Conservation (phyloP, 345 rosid genomes). For the Eucalyptus rudis region DNA sequence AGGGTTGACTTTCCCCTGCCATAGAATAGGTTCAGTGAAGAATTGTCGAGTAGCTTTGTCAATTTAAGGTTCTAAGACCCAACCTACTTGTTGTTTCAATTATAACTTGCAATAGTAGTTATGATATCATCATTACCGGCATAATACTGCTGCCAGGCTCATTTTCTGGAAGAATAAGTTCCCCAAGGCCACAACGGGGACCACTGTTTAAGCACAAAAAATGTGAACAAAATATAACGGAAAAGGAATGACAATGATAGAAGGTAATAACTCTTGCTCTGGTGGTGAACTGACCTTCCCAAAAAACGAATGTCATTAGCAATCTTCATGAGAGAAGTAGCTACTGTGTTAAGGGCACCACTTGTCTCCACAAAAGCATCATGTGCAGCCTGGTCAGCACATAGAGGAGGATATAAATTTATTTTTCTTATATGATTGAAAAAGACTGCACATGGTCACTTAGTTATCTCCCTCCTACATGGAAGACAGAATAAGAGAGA, state of each 20-base stretch:
- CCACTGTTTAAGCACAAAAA: constrained; percentile 41
- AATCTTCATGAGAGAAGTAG: constrained; percentile 81
- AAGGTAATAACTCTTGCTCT: background rate
- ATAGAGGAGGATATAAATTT: background rate
- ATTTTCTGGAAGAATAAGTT: constrained; percentile 96
- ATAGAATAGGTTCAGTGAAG: constrained; percentile 3
- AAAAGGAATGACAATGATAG: background rate
- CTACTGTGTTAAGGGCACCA: constrained; percentile 79
- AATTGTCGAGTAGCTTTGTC: background rate
- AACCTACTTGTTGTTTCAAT: background rate
- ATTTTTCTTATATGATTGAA: background rate
- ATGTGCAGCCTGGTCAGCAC: constrained; percentile 69
- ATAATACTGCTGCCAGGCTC: constrained; percentile 99
- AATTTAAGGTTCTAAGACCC: too few relatives aligned
- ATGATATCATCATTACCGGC: constrained; percentile 47
- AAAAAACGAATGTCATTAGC: constrained; percentile 85
- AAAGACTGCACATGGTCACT: background rate
- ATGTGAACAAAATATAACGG: constrained; percentile 1
- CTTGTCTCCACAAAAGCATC: constrained; percentile 97
- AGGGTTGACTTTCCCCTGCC: constrained; percentile 97
- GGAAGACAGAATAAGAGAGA: background rate
- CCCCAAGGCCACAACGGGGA: constrained; percentile 98
- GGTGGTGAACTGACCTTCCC: constrained; percentile 48
- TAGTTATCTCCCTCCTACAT: background rate
- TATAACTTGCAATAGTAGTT: background rate